These are phyloP conservation scores for Carpinus fangiana DNA, from an alignment of 306 rosid species.

Conservation along the genomic window DNA sequence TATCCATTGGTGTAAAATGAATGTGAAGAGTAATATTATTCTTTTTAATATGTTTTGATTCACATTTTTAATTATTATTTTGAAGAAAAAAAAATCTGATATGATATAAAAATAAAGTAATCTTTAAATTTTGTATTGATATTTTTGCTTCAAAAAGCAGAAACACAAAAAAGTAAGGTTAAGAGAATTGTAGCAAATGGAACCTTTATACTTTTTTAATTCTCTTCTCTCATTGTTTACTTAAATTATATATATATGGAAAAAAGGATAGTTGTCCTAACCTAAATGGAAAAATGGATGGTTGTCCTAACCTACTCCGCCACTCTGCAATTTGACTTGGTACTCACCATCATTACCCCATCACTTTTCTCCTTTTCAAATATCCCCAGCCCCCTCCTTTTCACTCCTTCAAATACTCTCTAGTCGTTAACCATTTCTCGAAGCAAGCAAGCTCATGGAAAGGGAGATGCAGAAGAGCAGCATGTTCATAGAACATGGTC, in stretches of 20 bases:
- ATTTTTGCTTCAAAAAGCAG: too few relatives aligned
- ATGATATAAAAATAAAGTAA: too few relatives aligned
- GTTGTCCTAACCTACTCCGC: not conserved
- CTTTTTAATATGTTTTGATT: too few relatives aligned
- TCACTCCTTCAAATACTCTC: not conserved
- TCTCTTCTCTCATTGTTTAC: not conserved
- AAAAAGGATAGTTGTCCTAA: not conserved
- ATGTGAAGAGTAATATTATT: too few relatives aligned
- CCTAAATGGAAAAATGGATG: not conserved
- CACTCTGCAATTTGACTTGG: constrained; percentile 38
- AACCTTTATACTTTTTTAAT: too few relatives aligned
- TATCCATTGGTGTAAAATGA: too few relatives aligned
- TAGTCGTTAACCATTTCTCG: not conserved
- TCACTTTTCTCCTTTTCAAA: constrained; percentile 20
- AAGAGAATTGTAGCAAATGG: too few relatives aligned
- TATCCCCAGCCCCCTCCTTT: constrained; percentile 4
- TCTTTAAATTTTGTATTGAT: too few relatives aligned
- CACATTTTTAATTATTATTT: too few relatives aligned
- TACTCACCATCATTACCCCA: constrained; percentile 29
- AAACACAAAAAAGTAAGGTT: too few relatives aligned
- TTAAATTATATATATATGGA: not conserved
- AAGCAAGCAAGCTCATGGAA: constrained; percentile 32
- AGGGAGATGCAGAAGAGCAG: constrained; percentile 49
- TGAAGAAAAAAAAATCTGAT: too few relatives aligned
- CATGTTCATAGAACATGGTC: constrained; percentile 66